Evolutionary conservation across 2,329 filamentous ascomycete species (phyloP), one percentile per base, ranked within the genome.

Genomic region (Cordyceps farinosa): DNA sequence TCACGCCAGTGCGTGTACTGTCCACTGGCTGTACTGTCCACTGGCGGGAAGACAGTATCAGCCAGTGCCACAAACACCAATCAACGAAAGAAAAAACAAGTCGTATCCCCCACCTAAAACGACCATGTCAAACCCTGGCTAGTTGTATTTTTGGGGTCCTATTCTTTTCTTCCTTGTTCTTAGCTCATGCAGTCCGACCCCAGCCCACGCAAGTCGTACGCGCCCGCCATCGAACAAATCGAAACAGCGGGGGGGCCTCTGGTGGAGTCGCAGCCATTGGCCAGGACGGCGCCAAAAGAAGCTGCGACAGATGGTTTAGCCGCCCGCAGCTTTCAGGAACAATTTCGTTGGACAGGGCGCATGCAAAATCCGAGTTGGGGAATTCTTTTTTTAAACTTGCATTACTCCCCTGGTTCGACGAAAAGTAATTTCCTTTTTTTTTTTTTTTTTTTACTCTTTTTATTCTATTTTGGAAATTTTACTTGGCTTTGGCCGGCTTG

Each of bases 261-360:
- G 38, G 68, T 66, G 68, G 65, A 59, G 63, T 50, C 15, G 17
- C 54, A 52, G 63, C 64, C 70, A 72, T 73, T 72, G 71, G 71
- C 65, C 64, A 65, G 36, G 65, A 67, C 61, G 62, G 63, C 64
- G 60, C 62, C 57, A 53, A 22, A 22, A 22, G 1, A 61, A 60
- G 42, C 60, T 65, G 58, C 53, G 64, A 67, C 67, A 65, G 47
- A 32, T 11, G 40, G 44, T 22, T 22, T 58, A 58, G 55, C 44
- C 55, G 47, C 57, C 56, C 58, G 58, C 36, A 30, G 6, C 0
- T 47, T 48, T 57, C 48, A 22, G 45, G 27, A 48, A 32, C 15
- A 9, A 27, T 13, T 30, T 13, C 34, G 15, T 57, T 36, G 42
- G 15, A 57, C 54, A 47, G n/a, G 40, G 54, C 54, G 54, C 30